Conservation (phyloP, 2,329 filamentous ascomycete species). For the Colletotrichum paranaense region DNA sequence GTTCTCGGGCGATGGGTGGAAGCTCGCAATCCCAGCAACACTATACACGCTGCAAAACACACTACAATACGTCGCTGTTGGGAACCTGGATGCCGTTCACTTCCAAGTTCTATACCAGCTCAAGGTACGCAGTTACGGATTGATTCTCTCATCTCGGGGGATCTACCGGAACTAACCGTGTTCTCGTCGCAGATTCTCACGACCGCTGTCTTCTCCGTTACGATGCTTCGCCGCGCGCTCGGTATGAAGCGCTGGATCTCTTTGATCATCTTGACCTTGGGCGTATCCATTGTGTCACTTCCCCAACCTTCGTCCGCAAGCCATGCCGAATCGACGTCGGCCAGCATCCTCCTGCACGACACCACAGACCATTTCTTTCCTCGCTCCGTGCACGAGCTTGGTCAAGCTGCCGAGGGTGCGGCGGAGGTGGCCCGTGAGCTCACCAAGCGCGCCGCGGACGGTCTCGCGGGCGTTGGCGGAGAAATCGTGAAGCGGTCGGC, state of each 20-base stretch:
- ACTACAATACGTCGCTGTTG: constrained; percentile 91
- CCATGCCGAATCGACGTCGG: constrained; percentile 63
- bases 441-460: constrained; percentile 58
- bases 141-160: not conserved
- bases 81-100: constrained; percentile 90
- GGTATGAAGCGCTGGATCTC: constrained; percentile 82
- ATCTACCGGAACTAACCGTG: not conserved
- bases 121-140: constrained; percentile 65
- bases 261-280: constrained; percentile 81
- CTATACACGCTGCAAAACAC: constrained; percentile 94
- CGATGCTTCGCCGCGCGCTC: constrained; percentile 78
- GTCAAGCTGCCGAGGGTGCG: constrained; percentile 60
- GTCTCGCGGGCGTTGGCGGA: constrained; percentile 42
- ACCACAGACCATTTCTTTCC: constrained; percentile 78
- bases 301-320: constrained; percentile 52
- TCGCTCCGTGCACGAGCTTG: constrained; percentile 81
- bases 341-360: constrained; percentile 71
- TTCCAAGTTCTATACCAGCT: constrained; percentile 95
- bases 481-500: constrained; percentile 74
- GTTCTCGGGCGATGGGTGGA: constrained; percentile 94
- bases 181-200: constrained; percentile 74
- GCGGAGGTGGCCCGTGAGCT: constrained; percentile 62
- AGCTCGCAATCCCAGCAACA: constrained; percentile 87
- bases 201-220: constrained; percentile 87
- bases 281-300: constrained; percentile 87